Evolutionary conservation across 1,284 basidiomycete species (phyloP).

Genomic region (Pascua sp.): DNA sequence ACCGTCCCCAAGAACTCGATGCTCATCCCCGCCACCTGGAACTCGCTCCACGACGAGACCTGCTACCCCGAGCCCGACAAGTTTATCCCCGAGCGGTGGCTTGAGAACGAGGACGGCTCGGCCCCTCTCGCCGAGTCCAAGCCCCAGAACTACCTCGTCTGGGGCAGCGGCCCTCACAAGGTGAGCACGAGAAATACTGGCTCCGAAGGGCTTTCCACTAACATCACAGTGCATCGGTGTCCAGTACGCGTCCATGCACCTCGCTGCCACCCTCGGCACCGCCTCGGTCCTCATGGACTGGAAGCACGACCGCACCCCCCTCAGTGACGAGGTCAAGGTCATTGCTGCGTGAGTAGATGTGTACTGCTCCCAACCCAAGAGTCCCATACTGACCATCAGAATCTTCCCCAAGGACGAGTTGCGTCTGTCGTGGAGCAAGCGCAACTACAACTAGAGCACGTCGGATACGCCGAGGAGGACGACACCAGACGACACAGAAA

Average conservation of each 20-base stretch:
- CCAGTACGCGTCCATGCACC: constrained; percentile 56
- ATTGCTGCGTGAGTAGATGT: constrained; percentile 62
- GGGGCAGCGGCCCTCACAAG: constrained; percentile 87
- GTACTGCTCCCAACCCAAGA: background rate
- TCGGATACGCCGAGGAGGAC: too few species aligned
- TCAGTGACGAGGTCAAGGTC: constrained; percentile 81
- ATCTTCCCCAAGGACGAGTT: constrained; percentile 93
- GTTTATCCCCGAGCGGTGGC: constrained; percentile 88
- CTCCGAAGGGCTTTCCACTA: background rate
- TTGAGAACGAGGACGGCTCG: constrained; percentile 67
- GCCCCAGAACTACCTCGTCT: constrained; percentile 94
- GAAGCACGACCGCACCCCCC: constrained; percentile 77
- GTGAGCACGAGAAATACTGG: constrained; percentile 17
- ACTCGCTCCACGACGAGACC: constrained; percentile 82
- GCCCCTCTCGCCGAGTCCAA: constrained; percentile 66
- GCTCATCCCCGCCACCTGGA: constrained; percentile 97
- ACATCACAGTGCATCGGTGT: constrained; percentile 3
- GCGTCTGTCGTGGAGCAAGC: constrained; percentile 62
- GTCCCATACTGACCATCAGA: constrained; percentile 12
- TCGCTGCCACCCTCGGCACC: constrained; percentile 78
- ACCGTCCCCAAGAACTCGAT: constrained; percentile 87
- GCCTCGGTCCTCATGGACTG: constrained; percentile 80
- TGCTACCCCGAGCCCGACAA: constrained; percentile 84
- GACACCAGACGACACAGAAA: too few species aligned
- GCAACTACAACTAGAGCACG: constrained; percentile 1